Evolutionary conservation across 495 filamentous ascomycete species (phyloP), one percentile per base, ranked within the genome.

Genomic region (Tirmania nivea): DNA sequence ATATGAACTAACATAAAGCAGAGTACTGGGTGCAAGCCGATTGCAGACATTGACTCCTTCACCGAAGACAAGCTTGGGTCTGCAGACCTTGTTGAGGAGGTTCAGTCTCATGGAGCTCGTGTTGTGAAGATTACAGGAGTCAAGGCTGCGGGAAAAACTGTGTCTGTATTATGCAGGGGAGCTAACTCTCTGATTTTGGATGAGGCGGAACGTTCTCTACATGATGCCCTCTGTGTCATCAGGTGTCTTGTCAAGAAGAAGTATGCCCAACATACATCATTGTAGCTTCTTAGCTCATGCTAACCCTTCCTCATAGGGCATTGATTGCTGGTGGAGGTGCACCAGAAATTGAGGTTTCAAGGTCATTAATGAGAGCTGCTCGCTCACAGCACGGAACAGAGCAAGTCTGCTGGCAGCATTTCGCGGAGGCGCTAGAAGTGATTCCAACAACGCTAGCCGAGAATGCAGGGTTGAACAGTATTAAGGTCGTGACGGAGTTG

Each of bases 211-310:
- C 85, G 90, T 54, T 86, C 80, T 54, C 75, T 97, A 11, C 90
- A 97, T 72, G 90, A 97, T 62, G 90, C 90, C 34, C 84, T 95
- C 37, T 97, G 90, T 68, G 90, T 95, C 47, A 88, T 97, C 62
- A 84, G 90, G 56, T 97, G 90, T 64, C 73, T 97, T 34, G 90
- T 97, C 59, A 97, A 97, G 80, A 95, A 95, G 78, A 89, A 86
- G 68, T 64, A 59, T 14, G 53, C 16, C 21, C 14, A 19, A 9
- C 16, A 12, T 19, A n/a, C 25, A 31, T 31, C 25, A 31, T 31
- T 31, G 25, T 31, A 7, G 25, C 25, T 31, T 31, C 25, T 31
- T 31, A 31, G 3, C 25, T 3, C 7, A 31, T 31, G 25, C 2
- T 31, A 31, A 31, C 25, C 25, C 2, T 31, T 31, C 2, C 25